Percentiles rank a stretch among this genome's conserved stretches.
Conservation (phyloP, 108 stramenopile species). For the Fragilariopsis cylindrus region DNA sequence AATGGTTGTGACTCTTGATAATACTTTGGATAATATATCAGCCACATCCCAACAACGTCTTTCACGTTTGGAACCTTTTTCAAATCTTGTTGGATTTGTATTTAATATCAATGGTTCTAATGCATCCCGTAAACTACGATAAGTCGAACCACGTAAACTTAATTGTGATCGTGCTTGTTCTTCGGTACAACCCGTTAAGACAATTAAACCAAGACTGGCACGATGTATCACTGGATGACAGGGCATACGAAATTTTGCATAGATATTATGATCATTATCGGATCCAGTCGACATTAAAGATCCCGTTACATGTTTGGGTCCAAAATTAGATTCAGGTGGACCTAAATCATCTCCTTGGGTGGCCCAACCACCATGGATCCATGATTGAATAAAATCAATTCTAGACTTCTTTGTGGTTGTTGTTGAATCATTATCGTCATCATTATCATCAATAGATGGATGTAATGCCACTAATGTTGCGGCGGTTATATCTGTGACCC, state of each 20-base stretch:
- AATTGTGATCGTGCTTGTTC: slow-evolving; percentile 22
- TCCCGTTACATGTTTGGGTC: slow-evolving; percentile 22
- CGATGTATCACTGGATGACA: slow-evolving; percentile 31
- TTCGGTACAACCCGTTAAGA: slow-evolving; percentile 22
- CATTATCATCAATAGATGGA: slow-evolving; percentile 25
- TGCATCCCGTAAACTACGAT: slow-evolving; percentile 36
- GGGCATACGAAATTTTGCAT: slow-evolving; percentile 40
- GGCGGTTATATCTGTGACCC: slow-evolving; percentile 36
- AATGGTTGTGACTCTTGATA: slow-evolving; percentile 24
- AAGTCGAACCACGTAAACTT: slow-evolving; percentile 21
- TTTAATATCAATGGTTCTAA: slow-evolving; percentile 22
- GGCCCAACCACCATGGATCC: slow-evolving; percentile 35
- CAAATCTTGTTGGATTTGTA: slow-evolving; percentile 13
- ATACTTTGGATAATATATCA: slow-evolving; percentile 21
- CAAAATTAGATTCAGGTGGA: slow-evolving; percentile 22
- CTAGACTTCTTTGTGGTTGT: too few species aligned
- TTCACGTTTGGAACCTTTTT: slow-evolving; percentile 28
- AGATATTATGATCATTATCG: slow-evolving; percentile 34
- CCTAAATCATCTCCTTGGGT: slow-evolving; percentile 29
- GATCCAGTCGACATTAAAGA: slow-evolving; percentile 27
- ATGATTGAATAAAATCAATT: slow-evolving; percentile 29
- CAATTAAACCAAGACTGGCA: slow-evolving; percentile 24
- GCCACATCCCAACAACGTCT: slow-evolving; percentile 32
- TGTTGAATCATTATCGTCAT: neutral
- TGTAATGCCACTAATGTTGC: slow-evolving; percentile 27